A percentile compares a stretch with the other conserved stretches of the same genome.
phyloP scores from a whole-genome alignment of 306 rosid species.

The Acmispon strigosus region DNA sequence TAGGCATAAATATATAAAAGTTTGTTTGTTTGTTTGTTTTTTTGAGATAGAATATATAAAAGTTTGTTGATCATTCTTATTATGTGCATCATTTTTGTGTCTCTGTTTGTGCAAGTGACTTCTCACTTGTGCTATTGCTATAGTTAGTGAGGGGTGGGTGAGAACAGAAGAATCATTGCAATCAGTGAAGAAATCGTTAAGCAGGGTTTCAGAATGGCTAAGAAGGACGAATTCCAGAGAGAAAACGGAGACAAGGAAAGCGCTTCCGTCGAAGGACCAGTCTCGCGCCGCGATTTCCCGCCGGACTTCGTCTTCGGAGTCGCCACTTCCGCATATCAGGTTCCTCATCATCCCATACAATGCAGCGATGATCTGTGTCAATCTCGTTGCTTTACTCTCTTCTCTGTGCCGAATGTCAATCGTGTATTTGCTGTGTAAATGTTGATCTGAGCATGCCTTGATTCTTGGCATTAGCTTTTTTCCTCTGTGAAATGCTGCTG shows the following conservation, averaged over 20 bases:
- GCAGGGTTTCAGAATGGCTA: conserved; percentile 34
- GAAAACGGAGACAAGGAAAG: conserved; percentile 12
- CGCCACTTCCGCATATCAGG: conserved; percentile 94
- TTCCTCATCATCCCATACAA: background rate
- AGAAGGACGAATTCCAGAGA: conserved; percentile 32
- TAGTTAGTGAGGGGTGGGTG: no score
- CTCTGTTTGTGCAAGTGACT: no score
- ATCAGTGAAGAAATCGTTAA: background rate
- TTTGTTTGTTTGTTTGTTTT: no score
- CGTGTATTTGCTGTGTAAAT: background rate
- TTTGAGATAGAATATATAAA: no score
- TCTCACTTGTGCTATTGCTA: no score
- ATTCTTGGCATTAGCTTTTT: background rate
- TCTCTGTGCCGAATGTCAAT: background rate
- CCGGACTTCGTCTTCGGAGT: conserved; percentile 74
- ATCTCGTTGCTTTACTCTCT: background rate
- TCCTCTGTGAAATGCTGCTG: background rate
- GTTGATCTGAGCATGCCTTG: background rate
- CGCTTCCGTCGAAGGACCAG: conserved; percentile 12
- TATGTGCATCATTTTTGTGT: no score
- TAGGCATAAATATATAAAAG: no score
- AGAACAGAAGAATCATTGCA: no score
- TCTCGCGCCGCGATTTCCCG: conserved; percentile 69
- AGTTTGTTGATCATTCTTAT: no score
- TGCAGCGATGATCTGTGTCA: background rate